These are phyloP conservation scores for Quercus tomentella DNA, from an alignment of 331 rosid species.

Conservation along the genomic window DNA sequence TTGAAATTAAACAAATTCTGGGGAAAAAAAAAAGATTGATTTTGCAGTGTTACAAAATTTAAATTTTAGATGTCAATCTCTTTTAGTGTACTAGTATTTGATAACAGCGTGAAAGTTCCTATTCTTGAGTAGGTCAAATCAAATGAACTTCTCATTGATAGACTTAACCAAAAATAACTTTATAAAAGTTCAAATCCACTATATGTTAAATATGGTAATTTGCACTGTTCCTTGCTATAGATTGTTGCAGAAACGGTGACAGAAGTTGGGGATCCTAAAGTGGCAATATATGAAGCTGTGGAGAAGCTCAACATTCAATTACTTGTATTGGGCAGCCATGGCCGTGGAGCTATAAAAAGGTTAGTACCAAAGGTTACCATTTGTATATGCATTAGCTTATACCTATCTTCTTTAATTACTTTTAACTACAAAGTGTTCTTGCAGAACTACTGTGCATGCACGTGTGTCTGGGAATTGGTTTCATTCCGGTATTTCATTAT, in stretches of 20 bases:
- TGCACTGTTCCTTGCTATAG: constrained; percentile 1
- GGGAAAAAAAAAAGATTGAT: too few species aligned
- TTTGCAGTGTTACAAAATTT: background rate
- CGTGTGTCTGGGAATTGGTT: background rate
- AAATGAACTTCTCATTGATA: too few species aligned
- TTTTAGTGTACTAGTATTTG: too few species aligned
- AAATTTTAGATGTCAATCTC: too few species aligned
- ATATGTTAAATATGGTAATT: too few species aligned
- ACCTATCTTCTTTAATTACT: background rate
- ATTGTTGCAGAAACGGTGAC: constrained; percentile 8
- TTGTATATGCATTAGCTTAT: background rate
- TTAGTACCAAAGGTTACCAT: background rate
- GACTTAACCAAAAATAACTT: too few species aligned
- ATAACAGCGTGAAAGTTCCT: too few species aligned
- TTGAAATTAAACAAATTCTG: too few species aligned
- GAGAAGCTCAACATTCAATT: constrained; percentile 13
- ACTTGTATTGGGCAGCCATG: constrained; percentile 23
- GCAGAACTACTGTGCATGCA: background rate
- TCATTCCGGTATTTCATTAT: background rate
- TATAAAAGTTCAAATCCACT: too few species aligned
- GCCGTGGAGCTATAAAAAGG: constrained; percentile 17
- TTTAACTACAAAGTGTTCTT: background rate
- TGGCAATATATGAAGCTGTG: constrained; percentile 16
- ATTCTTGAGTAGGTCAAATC: too few species aligned
- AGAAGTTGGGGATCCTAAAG: constrained; percentile 16